phyloP scores from a whole-genome alignment of 2,329 filamentous ascomycete species.

The Coleophoma cylindrospora region DNA sequence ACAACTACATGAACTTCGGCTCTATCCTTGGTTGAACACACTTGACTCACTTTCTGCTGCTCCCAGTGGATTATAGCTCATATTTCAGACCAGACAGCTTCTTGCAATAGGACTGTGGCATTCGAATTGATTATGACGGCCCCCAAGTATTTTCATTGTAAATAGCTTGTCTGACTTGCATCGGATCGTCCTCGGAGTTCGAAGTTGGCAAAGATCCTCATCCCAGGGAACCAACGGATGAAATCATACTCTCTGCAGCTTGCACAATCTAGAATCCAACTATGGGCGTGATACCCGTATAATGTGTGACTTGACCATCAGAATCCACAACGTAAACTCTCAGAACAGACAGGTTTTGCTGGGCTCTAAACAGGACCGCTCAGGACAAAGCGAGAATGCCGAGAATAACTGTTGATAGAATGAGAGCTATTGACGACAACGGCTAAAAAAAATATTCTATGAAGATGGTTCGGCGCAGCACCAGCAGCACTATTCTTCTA shows the following conservation, averaged over 20 bases:
- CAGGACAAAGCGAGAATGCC: constrained; percentile 55
- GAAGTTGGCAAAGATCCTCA: constrained; percentile 31
- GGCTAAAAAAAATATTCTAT: not conserved
- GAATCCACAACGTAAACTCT: constrained; percentile 58
- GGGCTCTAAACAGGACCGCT: constrained; percentile 47
- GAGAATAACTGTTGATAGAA: constrained; percentile 51
- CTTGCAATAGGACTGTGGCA: constrained; percentile 51
- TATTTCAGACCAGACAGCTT: constrained; percentile 48
- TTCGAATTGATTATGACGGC: constrained; percentile 60
- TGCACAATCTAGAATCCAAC: constrained; percentile 50
- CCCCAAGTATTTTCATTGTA: constrained; percentile 54
- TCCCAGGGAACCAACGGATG: constrained; percentile 30
- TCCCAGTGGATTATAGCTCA: constrained; percentile 54
- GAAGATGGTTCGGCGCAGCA: no score
- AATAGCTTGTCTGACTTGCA: constrained; percentile 50
- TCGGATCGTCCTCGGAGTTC: constrained; percentile 50
- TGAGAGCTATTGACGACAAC: constrained; percentile 29
- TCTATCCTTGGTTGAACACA: not conserved
- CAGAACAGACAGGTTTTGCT: constrained; percentile 41
- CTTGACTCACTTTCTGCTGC: constrained; percentile 37
- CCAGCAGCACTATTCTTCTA: no score
- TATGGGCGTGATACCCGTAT: constrained; percentile 40
- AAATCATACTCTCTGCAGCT: constrained; percentile 36
- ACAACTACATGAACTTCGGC: constrained; percentile 29
- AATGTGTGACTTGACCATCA: constrained; percentile 49